A percentile compares a stretch with the other conserved stretches of the same genome.
phyloP scores from a whole-genome alignment of 257 asterid species.

The Misopates orontium region DNA sequence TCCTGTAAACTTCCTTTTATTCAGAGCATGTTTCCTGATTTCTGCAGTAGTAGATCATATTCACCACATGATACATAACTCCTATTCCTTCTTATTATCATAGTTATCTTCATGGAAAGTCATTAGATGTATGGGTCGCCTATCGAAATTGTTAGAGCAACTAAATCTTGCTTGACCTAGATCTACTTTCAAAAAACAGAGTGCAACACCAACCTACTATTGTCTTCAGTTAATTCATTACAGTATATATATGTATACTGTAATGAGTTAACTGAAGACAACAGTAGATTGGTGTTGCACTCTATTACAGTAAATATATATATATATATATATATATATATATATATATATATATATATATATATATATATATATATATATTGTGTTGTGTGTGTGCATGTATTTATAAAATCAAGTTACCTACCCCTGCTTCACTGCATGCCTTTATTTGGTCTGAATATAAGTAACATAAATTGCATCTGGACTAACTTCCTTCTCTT shows the following conservation, averaged over 20 bases:
- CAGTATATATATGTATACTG: not conserved
- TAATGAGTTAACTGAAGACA: too few species aligned
- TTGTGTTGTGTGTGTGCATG: too few species aligned
- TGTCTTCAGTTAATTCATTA: not conserved
- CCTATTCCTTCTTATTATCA: not conserved
- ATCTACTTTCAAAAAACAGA: not conserved
- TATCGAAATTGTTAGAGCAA: not conserved
- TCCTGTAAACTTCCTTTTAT: not conserved
- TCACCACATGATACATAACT: not conserved
- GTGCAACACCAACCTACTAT: not conserved
- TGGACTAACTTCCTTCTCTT: conserved; percentile 23
- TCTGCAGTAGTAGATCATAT: not conserved
- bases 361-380: too few species aligned
- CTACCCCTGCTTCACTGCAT: not conserved
- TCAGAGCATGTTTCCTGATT: too few species aligned
- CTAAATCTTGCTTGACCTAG: not conserved
- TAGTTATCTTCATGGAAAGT: not conserved
- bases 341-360: too few species aligned
- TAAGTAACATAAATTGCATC: not conserved
- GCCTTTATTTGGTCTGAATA: not conserved
- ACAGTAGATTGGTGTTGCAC: too few species aligned
- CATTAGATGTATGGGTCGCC: not conserved
- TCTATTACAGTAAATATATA: too few species aligned
- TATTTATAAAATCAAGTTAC: not conserved
- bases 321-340: too few species aligned